Conservation (phyloP, 1,139 yeast genomes). For the Yamadazyma aaseri region DNA sequence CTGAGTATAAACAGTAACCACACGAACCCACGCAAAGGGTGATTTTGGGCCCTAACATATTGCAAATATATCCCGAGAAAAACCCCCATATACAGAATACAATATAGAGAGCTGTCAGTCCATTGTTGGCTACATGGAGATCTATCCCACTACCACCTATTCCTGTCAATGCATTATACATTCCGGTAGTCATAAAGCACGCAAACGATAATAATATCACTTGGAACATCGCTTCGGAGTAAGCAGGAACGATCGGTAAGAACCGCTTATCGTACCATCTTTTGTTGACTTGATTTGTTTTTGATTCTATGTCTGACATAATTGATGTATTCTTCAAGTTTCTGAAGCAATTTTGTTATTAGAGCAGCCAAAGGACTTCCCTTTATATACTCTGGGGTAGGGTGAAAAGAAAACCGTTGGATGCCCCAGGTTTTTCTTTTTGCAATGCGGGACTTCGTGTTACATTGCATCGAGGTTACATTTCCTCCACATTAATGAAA, state of each 20-base stretch:
- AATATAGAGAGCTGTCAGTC: slow-evolving; percentile 54
- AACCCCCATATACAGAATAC: slow-evolving; percentile 59
- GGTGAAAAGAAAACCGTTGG: not conserved
- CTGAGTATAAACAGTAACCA: slow-evolving; percentile 57
- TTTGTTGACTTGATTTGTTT: slow-evolving; percentile 8
- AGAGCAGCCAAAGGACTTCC: no score
- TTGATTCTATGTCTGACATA: slow-evolving; percentile 1
- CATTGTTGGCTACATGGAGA: slow-evolving; percentile 46
- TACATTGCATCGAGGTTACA: no score
- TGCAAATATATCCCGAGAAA: slow-evolving; percentile 59
- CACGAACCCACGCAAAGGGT: slow-evolving; percentile 53
- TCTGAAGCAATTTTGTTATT: slow-evolving; percentile 46
- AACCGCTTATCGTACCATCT: slow-evolving; percentile 41
- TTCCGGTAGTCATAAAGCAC: slow-evolving; percentile 55
- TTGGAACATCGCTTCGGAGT: slow-evolving; percentile 44
- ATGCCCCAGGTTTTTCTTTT: not conserved
- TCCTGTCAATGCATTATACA: slow-evolving; percentile 57
- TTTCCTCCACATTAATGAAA: no score
- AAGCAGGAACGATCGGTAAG: slow-evolving; percentile 31
- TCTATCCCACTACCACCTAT: slow-evolving; percentile 48
- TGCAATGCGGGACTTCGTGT: not conserved
- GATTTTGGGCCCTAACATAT: slow-evolving; percentile 48
- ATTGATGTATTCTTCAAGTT: not conserved
- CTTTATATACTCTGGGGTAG: not conserved
- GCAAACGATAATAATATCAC: slow-evolving; percentile 44